These are phyloP conservation scores for Danielozyma ontarioensis DNA, from an alignment of 805 yeast genomes.

Conservation along the genomic window DNA sequence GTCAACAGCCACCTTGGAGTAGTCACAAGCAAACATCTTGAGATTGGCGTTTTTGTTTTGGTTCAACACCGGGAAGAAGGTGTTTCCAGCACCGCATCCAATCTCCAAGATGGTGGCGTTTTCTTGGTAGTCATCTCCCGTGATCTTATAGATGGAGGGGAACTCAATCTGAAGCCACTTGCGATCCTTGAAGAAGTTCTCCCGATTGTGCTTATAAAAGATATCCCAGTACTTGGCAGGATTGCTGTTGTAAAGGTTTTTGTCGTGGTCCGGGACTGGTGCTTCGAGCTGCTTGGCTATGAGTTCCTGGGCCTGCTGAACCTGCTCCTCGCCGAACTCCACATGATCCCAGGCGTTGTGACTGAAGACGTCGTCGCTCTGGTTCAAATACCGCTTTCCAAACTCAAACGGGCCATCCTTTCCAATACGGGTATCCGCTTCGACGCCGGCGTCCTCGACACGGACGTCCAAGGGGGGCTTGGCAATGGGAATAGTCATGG, in stretches of 20 bases:
- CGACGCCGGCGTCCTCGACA: no score
- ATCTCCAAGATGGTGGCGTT: constrained; percentile 76
- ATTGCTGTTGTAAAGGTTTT: constrained; percentile 66
- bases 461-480: neutral
- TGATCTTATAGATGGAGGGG: constrained; percentile 76
- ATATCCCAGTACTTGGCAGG: constrained; percentile 96
- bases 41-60: constrained; percentile 79
- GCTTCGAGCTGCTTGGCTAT: constrained; percentile 68
- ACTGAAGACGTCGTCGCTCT: constrained; percentile 78
- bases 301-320: constrained; percentile 65
- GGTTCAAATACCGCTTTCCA: constrained; percentile 75
- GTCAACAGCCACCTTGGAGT: constrained; percentile 84
- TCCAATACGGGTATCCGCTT: constrained; percentile 57
- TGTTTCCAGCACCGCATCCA: constrained; percentile 98
- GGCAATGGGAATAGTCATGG: neutral
- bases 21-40: constrained; percentile 80
- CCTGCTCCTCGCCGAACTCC: constrained; percentile 93
- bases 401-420: constrained; percentile 88
- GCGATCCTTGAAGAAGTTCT: constrained; percentile 93
- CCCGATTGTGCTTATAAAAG: constrained; percentile 84
- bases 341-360: constrained; percentile 98
- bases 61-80: constrained; percentile 82
- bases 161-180: constrained; percentile 96
- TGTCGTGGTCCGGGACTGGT: constrained; percentile 89
- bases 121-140: constrained; percentile 61